Base-by-base conservation (phyloP, 2,329 filamentous ascomycete species). In the Tothia fuscella region DNA sequence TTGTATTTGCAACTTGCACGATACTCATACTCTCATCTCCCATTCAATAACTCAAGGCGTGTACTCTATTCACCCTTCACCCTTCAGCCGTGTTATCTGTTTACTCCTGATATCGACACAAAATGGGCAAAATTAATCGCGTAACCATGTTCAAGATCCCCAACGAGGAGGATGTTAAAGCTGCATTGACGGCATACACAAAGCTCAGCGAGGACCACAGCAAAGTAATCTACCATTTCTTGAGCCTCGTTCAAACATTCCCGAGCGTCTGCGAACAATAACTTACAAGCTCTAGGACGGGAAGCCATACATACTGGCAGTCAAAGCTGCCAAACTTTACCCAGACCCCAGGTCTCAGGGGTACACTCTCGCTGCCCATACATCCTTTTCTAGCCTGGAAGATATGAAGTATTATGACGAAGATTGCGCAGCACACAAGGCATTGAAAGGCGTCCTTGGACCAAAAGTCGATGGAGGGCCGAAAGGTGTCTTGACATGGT, bases 401-500 rank as follows among this genome's bases (percentile, higher is more conserved):
- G 80, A 84, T 56, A 76, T 84, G 72, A 66, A 73, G 50, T 85
- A 72, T 61, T 85, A 82, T 56, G 80, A 84, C 55, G 63, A 65
- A 7, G 65, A 69, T 37, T 76, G 72, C 48, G 64, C 64, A 49
- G 72, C 72, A 24, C 75, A 79, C 49, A 60, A 60, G 43, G 63
- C 59, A 20, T 56, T 78, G 47, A 72, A 70, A 53, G 53, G 47
- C 2, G 46, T 51, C 37, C 58, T 59, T n/a, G 54, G 53, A 43
- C 50, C 47, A 6, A 37, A 37, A 16, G 35, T 25, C 25, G 35
- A 21, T 2, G 35, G 35, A 17, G 22, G 22, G 7, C 35, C 35
- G n/a, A n/a, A n/a, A n/a, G n/a, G n/a, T n/a, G n/a, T n/a, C 4
- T 37, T 37, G 35, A 37, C 28, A 25, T 21, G 25, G 20, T 37